Conservation (phyloP, 805 yeast species). For the Candida takata region DNA sequence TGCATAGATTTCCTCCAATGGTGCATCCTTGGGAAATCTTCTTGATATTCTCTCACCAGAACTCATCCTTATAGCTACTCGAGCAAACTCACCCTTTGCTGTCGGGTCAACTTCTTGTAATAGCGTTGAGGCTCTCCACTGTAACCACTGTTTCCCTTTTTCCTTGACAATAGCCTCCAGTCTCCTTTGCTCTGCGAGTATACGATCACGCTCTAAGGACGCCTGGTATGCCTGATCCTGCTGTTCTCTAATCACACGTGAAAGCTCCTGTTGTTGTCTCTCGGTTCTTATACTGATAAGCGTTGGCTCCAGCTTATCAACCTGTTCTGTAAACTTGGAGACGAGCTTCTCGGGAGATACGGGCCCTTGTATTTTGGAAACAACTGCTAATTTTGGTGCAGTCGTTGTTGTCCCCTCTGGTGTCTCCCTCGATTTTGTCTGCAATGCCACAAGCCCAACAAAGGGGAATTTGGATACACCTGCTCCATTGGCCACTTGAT, state of each 20-base stretch:
- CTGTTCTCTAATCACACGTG: conserved; percentile 52
- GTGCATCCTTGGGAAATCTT: conserved; percentile 37
- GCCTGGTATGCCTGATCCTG: conserved; percentile 76
- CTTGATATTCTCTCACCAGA: conserved; percentile 53
- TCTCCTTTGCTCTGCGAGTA: conserved; percentile 38
- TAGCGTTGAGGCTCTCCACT: conserved; percentile 37
- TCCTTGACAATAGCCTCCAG: conserved; percentile 16
- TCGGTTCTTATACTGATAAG: conserved; percentile 56
- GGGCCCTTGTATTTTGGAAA: conserved; percentile 57
- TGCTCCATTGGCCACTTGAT: conserved; percentile 71
- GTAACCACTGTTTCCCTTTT: conserved; percentile 36
- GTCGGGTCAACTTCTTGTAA: conserved; percentile 25
- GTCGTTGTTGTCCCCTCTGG: conserved; percentile 49
- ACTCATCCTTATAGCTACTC: conserved; percentile 63
- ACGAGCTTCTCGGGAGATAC: conserved; percentile 35
- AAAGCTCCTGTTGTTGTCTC: conserved; percentile 50
- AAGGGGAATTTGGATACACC: conserved; percentile 75
- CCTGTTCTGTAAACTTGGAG: conserved; percentile 37
- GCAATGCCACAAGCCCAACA: conserved; percentile 66
- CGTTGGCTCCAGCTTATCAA: conserved; percentile 54
- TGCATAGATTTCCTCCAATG: conserved; percentile 62
- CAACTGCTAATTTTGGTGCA: conserved; percentile 50
- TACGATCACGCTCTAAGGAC: conserved; percentile 62
- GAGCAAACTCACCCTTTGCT: conserved; percentile 34
- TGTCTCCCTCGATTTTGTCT: conserved; percentile 39